Percentiles rank a stretch among this genome's conserved stretches.
phyloP scores from a whole-genome alignment of 129 eudicot genomes.

The Silybum marianum region DNA sequence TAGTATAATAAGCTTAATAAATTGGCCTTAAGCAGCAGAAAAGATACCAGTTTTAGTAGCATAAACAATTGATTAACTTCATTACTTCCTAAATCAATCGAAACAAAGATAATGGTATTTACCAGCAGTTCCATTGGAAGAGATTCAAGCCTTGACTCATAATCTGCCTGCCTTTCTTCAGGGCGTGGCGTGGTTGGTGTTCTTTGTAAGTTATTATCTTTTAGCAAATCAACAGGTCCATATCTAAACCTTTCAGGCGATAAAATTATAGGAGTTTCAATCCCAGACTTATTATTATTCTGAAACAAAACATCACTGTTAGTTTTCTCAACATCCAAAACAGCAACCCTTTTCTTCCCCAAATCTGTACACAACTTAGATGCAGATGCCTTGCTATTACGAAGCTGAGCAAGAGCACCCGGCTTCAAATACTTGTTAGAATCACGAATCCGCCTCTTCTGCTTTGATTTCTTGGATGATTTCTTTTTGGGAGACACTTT shows the following conservation, averaged over 20 bases:
- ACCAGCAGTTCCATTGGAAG: constrained; percentile 94
- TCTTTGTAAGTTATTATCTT: constrained; percentile 48
- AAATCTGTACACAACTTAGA: constrained; percentile 63
- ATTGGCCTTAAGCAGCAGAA: not conserved
- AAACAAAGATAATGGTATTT: constrained; percentile 21
- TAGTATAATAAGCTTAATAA: not conserved
- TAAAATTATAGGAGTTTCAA: constrained; percentile 38
- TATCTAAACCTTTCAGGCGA: constrained; percentile 62
- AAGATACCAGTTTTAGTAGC: not conserved
- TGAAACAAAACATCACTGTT: constrained; percentile 16
- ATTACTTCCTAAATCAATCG: not conserved
- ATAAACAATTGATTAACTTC: not conserved
- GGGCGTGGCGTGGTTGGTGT: constrained; percentile 79
- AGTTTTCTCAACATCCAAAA: constrained; percentile 39
- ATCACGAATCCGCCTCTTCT: constrained; percentile 52
- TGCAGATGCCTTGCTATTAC: constrained; percentile 64
- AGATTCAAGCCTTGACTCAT: constrained; percentile 84
- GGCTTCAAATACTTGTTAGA: constrained; percentile 82
- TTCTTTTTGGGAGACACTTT: constrained; percentile 74
- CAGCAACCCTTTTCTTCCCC: constrained; percentile 71
- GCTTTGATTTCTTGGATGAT: constrained; percentile 42
- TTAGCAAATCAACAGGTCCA: constrained; percentile 37
- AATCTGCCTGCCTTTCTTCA: constrained; percentile 27
- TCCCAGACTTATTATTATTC: constrained; percentile 17
- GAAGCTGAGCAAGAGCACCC: constrained; percentile 96